These are phyloP conservation scores for Silene latifolia DNA, from an alignment of 148 eudicot species.

Conservation along the genomic window DNA sequence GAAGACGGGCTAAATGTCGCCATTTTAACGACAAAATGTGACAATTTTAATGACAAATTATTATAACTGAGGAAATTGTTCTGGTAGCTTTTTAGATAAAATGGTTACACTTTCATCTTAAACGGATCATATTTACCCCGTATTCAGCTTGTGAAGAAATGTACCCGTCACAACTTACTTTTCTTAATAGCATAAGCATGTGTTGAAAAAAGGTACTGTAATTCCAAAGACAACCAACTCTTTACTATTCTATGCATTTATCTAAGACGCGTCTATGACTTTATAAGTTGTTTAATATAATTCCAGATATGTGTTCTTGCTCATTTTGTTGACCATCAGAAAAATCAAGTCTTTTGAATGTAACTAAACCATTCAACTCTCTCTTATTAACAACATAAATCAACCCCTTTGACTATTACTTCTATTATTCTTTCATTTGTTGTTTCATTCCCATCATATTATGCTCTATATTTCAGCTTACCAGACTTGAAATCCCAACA, in stretches of 20 bases:
- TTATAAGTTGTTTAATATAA: background rate
- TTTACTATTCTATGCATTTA: background rate
- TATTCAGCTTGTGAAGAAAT: too few relatives aligned
- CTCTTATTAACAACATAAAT: background rate
- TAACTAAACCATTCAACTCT: background rate
- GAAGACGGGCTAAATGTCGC: too few relatives aligned
- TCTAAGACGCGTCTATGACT: slow-evolving; percentile 28
- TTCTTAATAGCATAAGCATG: too few relatives aligned
- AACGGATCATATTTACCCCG: too few relatives aligned
- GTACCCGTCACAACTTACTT: too few relatives aligned
- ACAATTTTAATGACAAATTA: too few relatives aligned
- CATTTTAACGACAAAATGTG: too few relatives aligned
- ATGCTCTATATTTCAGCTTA: slow-evolving; percentile 22
- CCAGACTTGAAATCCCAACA: background rate
- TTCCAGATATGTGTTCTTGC: background rate
- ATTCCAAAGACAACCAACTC: slow-evolving; percentile 1
- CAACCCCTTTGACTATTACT: background rate
- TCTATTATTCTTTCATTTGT: slow-evolving; percentile 2
- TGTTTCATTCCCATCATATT: too few relatives aligned
- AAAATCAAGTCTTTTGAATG: slow-evolving; percentile 17
- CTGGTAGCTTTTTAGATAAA: too few relatives aligned
- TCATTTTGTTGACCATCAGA: slow-evolving; percentile 26
- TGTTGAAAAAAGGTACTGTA: background rate
- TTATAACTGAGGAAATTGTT: too few relatives aligned
- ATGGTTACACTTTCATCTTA: too few relatives aligned